phyloP scores from a whole-genome alignment of 805 yeast species.

The Sporopachydermia lactativora region DNA sequence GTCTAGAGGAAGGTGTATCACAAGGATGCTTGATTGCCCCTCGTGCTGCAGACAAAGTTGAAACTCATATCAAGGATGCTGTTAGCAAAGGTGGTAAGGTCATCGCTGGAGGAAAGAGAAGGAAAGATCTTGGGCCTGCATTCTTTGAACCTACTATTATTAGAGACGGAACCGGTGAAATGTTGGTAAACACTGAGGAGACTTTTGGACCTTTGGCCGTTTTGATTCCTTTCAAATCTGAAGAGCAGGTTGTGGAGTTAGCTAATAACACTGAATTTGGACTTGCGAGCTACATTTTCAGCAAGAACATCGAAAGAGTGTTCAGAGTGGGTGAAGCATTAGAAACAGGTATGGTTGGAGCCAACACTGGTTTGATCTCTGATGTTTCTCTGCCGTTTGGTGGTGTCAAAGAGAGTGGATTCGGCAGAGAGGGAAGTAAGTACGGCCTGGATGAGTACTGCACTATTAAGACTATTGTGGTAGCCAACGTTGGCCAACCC shows the following conservation, averaged over 20 bases:
- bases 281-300: conserved; percentile 62
- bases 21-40: conserved; percentile 68
- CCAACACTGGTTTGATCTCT: conserved; percentile 59
- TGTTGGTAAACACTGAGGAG: conserved; percentile 51
- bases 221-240: conserved; percentile 46
- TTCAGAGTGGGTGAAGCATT: conserved; percentile 52
- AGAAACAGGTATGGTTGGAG: conserved; percentile 73
- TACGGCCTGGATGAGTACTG: conserved; percentile 67
- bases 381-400: conserved; percentile 49
- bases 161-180: conserved; percentile 40
- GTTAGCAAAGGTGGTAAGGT: conserved; percentile 48
- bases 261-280: conserved; percentile 66
- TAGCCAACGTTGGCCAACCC: conserved; percentile 22
- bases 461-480: conserved; percentile 47
- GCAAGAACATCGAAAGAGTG: conserved; percentile 38
- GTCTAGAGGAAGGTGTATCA: conserved; percentile 40
- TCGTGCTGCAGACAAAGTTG: conserved; percentile 47
- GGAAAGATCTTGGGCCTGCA: conserved; percentile 41
- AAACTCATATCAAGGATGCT: conserved; percentile 53
- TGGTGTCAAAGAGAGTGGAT: conserved; percentile 67
- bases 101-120: conserved; percentile 42
- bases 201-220: conserved; percentile 78
- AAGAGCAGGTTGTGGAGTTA: conserved; percentile 42
- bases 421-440: conserved; percentile 69
- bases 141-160: conserved; percentile 60